These are phyloP conservation scores for Metarhizium sp. DNA, from an alignment of 2,329 filamentous ascomycete genomes.

Conservation along the genomic window DNA sequence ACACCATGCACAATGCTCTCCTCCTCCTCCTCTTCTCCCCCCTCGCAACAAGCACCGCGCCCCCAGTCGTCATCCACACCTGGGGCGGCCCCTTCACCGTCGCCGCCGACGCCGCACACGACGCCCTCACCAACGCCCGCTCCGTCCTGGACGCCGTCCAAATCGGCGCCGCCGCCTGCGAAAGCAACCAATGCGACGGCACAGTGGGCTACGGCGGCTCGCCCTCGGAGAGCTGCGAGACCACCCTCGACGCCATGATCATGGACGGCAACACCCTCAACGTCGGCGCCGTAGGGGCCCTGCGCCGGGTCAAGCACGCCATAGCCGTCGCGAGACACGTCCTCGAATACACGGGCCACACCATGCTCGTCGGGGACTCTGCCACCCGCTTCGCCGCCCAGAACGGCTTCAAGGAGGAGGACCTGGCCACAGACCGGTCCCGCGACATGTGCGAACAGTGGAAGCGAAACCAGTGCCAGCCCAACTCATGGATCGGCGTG, in stretches of 20 bases:
- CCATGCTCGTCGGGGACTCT: slow-evolving; percentile 40
- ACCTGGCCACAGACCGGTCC: slow-evolving; percentile 33
- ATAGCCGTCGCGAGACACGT: slow-evolving; percentile 41
- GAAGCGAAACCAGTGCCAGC: slow-evolving; percentile 33
- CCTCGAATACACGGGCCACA: slow-evolving; percentile 41
- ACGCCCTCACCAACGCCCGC: slow-evolving; percentile 19
- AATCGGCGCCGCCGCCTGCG: slow-evolving; percentile 41
- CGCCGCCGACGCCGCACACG: slow-evolving; percentile 42
- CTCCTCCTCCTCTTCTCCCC: slow-evolving; percentile 2
- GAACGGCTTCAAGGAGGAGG: slow-evolving; percentile 38
- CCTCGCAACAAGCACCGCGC: slow-evolving; percentile 15
- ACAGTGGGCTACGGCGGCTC: slow-evolving; percentile 47
- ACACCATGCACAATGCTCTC: slow-evolving; percentile 7
- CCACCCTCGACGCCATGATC: slow-evolving; percentile 49
- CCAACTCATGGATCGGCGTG: slow-evolving; percentile 41
- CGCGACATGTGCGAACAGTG: slow-evolving; percentile 31
- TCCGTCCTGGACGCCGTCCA: slow-evolving; percentile 42
- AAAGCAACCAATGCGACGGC: slow-evolving; percentile 42
- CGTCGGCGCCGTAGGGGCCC: slow-evolving; percentile 40
- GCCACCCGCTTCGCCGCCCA: slow-evolving; percentile 43
- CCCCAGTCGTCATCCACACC: slow-evolving; percentile 43
- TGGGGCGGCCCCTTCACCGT: slow-evolving; percentile 43
- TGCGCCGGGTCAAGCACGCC: slow-evolving; percentile 39
- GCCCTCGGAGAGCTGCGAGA: slow-evolving; percentile 46
- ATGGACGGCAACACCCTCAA: slow-evolving; percentile 47